A percentile compares a stretch with the other conserved stretches of the same genome.
These are phyloP conservation scores for Talaromyces verruculosus DNA, from an alignment of 2,329 filamentous ascomycete species.

Conservation along the genomic window DNA sequence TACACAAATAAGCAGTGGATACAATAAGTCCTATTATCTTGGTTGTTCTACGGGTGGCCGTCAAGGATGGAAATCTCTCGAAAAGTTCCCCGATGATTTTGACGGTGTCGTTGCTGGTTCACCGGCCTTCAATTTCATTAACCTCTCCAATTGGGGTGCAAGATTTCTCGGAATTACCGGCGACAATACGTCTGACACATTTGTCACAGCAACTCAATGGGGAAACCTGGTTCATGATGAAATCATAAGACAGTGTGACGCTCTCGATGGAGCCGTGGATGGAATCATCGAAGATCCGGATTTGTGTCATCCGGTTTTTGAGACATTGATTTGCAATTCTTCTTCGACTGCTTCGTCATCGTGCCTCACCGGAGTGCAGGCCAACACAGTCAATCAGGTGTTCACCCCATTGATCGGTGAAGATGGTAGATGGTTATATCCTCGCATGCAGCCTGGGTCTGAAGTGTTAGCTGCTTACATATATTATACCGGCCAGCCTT, in stretches of 20 bases:
- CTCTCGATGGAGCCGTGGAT: conserved; percentile 34
- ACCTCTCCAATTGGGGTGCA: conserved; percentile 46
- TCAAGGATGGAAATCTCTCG: conserved; percentile 37
- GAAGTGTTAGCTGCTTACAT: conserved; percentile 30
- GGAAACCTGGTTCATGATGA: conserved; percentile 34
- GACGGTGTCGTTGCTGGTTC: conserved; percentile 54
- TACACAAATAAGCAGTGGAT: conserved; percentile 11
- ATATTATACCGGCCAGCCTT: conserved; percentile 49
- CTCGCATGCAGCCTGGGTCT: conserved; percentile 39
- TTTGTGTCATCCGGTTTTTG: conserved; percentile 21
- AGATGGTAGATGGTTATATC: conserved; percentile 32
- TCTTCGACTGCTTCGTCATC: neutral
- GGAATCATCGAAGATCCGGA: conserved; percentile 42
- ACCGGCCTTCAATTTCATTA: conserved; percentile 32
- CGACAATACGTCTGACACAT: neutral
- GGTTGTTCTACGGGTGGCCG: conserved; percentile 25
- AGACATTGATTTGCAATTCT: conserved; percentile 1
- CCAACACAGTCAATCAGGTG: neutral
- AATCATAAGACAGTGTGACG: conserved; percentile 39
- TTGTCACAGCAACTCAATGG: conserved; percentile 27
- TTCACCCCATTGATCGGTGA: neutral
- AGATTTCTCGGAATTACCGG: conserved; percentile 23
- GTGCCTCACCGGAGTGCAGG: conserved; percentile 4
- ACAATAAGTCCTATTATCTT: conserved; percentile 20
- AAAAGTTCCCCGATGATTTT: conserved; percentile 56